Conservation (phyloP, 225 moss, liverwort and hornwort species). For the Climacium dendroides region DNA sequence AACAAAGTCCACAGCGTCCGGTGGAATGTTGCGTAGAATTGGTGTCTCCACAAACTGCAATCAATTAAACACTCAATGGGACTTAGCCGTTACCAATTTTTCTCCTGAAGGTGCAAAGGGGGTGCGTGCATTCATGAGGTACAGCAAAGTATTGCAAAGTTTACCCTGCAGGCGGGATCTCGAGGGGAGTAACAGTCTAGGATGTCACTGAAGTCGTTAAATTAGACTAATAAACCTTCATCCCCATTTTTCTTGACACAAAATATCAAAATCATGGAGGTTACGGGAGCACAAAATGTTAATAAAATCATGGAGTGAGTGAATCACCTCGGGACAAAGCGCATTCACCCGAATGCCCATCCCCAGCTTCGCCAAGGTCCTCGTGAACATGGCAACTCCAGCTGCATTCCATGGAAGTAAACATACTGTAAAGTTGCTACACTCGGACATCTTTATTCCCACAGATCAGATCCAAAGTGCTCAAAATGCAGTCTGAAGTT, state of each 20-base stretch:
- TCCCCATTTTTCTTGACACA: neutral
- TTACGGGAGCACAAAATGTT: neutral
- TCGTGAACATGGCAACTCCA: constrained; percentile 56
- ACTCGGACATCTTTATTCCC: neutral
- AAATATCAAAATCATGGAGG: neutral
- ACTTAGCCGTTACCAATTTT: neutral
- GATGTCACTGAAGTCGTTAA: no score
- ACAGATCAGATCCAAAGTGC: no score
- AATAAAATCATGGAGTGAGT: neutral
- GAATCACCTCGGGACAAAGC: constrained; percentile 58
- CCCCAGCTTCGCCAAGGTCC: constrained; percentile 19
- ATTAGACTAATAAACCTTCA: neutral
- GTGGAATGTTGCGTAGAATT: neutral
- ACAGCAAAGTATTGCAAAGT: no score
- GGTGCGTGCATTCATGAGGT: neutral
- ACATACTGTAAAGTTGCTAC: neutral
- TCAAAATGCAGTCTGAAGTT: neutral
- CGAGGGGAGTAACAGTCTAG: neutral
- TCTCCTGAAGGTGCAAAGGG: neutral
- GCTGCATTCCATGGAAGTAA: constrained; percentile 2
- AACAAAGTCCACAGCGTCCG: neutral
- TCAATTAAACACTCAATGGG: neutral
- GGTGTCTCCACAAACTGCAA: neutral
- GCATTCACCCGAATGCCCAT: constrained; percentile 64
- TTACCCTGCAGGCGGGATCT: neutral